phyloP scores from a whole-genome alignment of 306 rosid genomes.

The Malus orientalis region DNA sequence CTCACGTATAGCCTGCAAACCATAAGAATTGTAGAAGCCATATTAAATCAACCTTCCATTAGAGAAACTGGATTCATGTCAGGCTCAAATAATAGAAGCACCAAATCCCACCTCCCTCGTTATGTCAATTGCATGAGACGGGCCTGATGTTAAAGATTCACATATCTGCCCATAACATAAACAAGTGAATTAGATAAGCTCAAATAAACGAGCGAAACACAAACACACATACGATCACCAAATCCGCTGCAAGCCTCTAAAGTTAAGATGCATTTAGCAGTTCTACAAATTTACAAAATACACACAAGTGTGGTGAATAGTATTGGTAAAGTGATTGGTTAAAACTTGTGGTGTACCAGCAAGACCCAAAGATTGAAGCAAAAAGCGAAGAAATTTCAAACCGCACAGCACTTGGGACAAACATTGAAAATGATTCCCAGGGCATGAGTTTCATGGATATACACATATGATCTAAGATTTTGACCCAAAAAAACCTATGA shows the following conservation, averaged over 20 bases:
- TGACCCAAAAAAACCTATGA: not conserved
- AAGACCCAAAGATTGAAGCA: not conserved
- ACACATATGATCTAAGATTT: not conserved
- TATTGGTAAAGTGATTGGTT: not conserved
- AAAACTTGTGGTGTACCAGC: not conserved
- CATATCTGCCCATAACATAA: conserved; percentile 51
- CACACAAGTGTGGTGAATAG: not conserved
- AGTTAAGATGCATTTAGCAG: not conserved
- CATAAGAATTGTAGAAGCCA: conserved; percentile 8
- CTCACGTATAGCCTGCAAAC: conserved; percentile 69
- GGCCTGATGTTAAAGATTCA: conserved; percentile 85
- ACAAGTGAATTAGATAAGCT: not conserved
- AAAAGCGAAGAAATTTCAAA: not conserved
- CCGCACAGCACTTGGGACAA: not conserved
- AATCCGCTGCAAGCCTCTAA: not conserved
- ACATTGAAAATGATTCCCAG: not conserved
- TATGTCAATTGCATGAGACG: conserved; percentile 89
- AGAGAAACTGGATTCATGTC: conserved; percentile 3
- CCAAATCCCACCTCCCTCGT: conserved; percentile 68
- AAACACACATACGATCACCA: not conserved
- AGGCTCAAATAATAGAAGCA: conserved; percentile 9
- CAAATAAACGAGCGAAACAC: not conserved
- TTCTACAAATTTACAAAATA: not conserved
- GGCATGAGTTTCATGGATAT: not conserved
- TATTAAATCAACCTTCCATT: not conserved